phyloP scores from a whole-genome alignment of 345 rosid species.

The Crucihimalaya himalaica region DNA sequence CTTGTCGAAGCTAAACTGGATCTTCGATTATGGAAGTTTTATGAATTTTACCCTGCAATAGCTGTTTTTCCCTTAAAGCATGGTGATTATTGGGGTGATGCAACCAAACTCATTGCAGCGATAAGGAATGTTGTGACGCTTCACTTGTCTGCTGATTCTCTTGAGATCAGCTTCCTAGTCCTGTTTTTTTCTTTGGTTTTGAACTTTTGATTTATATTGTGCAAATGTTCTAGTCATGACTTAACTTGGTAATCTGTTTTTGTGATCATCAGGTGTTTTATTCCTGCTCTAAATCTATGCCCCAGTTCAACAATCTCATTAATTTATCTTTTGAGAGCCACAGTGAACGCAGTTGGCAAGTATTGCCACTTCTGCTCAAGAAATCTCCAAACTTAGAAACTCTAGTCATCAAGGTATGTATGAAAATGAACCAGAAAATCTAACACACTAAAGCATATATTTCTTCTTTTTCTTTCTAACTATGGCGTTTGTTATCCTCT shows the following conservation, averaged over 20 bases:
- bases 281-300: neutral
- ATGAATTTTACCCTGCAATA: neutral
- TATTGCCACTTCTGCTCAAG: neutral
- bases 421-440: neutral
- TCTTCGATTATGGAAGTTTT: neutral
- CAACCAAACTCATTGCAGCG: slow-evolving; percentile 4
- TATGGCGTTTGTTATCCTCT: neutral
- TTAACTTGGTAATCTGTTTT: neutral
- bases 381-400: slow-evolving; percentile 8
- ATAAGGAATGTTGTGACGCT: slow-evolving; percentile 7
- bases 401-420: slow-evolving; percentile 7
- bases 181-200: neutral
- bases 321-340: slow-evolving; percentile 23
- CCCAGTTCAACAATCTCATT: neutral
- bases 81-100: neutral
- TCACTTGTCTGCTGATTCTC: slow-evolving; percentile 20
- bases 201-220: neutral
- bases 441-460: no score
- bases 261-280: neutral
- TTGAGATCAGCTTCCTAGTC: neutral
- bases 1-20: slow-evolving; percentile 1
- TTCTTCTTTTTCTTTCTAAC: neutral
- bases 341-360: slow-evolving; percentile 5
- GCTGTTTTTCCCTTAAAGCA: neutral
- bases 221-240: neutral